Base-by-base conservation (phyloP, 2,329 filamentous ascomycete species). In the Cladobotryum protrusum region DNA sequence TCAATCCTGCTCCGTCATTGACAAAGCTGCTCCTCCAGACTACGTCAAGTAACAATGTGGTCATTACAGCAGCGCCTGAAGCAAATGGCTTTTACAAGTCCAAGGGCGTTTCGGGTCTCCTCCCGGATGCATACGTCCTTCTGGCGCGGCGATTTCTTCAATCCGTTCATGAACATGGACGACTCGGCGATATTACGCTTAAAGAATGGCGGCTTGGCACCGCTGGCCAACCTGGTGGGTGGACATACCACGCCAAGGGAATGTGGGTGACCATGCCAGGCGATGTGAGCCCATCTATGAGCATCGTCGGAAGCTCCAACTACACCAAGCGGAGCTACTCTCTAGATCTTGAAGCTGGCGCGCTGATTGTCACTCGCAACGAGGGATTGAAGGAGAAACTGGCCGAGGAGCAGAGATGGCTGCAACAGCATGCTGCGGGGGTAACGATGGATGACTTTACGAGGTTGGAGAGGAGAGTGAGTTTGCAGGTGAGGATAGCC, bases 241-340 rank as follows among this genome's bases (percentile, higher is more conserved):
- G 95, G 93, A 96, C 92, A 0, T 99, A 99, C 67, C 93, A 99
- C 61, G 93, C 93, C 43, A 99, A 99, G 69, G 93, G 93, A 0
- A 75, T 97, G 2, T 97, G 92, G 92, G 77, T 96, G 20, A 89
- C 87, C 0, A 74, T 92, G 48, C 81, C 86, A 0, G 73, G 76
- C 2, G 79, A 85, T 43, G 67, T 74, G 34, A 72, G 83, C 36
- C 90, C 90, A 0, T 84, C 85, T 43, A 75, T 97, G 49, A 95
- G 85, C 32, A 76, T 97, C 15, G 80, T 99, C 1, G 93, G 93
- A 1, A 95, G 88, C 63, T 93, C 87, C 9, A 99, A 99, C 64
- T 99, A 97, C 68, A 99, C 93, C 0, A 91, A 93, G 66, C 78
- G 93, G 29, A 95, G 89, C 63, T 97, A 99, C 68, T 85, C 86